Evolutionary conservation across 352 stramenopile genomes (phyloP).

Genomic region (Globisporangium viniferum): DNA sequence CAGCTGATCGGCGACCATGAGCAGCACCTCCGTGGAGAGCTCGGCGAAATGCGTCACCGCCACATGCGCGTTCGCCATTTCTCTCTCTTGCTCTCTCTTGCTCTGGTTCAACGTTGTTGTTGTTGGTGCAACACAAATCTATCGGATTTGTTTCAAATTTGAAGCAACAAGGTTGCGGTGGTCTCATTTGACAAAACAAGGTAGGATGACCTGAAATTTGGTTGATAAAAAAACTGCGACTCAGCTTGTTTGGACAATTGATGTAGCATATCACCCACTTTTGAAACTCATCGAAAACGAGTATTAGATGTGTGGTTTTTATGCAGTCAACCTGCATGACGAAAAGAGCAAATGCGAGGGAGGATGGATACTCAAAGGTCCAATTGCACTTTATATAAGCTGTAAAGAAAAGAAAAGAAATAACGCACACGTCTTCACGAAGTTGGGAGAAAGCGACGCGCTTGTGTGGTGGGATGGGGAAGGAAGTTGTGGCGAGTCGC

Average conservation of each 20-base stretch:
- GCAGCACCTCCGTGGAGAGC: conserved; percentile 38
- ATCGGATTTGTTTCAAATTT: not conserved
- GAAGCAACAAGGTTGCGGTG: not conserved
- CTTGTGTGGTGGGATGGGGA: not conserved
- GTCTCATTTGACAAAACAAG: not conserved
- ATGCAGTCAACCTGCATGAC: not conserved
- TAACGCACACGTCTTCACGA: not conserved
- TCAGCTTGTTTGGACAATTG: not conserved
- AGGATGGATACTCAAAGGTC: not conserved
- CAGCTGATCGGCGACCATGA: conserved; percentile 27
- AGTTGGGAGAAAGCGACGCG: not conserved
- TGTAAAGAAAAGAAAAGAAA: not conserved
- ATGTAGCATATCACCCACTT: not conserved
- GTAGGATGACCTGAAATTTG: not conserved
- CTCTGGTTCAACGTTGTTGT: not conserved
- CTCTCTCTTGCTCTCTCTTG: not conserved
- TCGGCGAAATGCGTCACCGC: conserved; percentile 16
- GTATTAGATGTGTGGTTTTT: not conserved
- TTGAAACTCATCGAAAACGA: not conserved
- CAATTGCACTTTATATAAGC: not conserved
- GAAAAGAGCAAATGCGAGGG: not conserved
- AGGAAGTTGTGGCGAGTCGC: not conserved
- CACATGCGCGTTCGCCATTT: not conserved
- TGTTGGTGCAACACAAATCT: not conserved
- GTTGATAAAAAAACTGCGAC: not conserved